Conservation (phyloP, 208 protist genomes). For the Wallacemonas sp. region DNA sequence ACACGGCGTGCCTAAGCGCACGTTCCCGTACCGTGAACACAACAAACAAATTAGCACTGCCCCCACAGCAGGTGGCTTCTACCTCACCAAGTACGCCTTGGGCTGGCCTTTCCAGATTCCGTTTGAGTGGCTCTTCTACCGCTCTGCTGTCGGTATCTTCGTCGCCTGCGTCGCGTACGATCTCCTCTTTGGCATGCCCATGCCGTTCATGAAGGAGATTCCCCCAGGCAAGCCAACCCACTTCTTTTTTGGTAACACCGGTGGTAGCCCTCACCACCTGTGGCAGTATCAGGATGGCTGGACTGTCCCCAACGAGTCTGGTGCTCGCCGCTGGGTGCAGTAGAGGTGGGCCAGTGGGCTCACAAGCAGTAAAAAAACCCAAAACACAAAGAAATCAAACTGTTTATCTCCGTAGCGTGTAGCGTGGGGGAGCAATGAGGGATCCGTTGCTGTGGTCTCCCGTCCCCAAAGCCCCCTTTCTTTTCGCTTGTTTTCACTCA, state of each 20-base stretch:
- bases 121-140: conserved; percentile 91
- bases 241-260: conserved; percentile 87
- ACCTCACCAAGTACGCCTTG: conserved; percentile 82
- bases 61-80: conserved; percentile 83
- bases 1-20: conserved; percentile 86
- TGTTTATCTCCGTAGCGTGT: background rate
- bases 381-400: background rate
- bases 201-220: conserved; percentile 86
- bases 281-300: conserved; percentile 92
- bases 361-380: no score
- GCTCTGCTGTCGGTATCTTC: conserved; percentile 71
- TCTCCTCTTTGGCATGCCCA: conserved; percentile 80
- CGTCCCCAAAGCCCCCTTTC: background rate
- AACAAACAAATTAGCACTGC: conserved; percentile 84
- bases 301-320: conserved; percentile 89
- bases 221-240: conserved; percentile 76
- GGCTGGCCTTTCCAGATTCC: conserved; percentile 90
- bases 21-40: conserved; percentile 86
- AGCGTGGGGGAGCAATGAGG: background rate
- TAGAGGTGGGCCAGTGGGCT: no score
- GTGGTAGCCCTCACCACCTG: conserved; percentile 81
- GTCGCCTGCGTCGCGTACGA: conserved; percentile 75
- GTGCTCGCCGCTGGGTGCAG: conserved; percentile 72
- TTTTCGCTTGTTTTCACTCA: conserved; percentile 21
- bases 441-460: no score